Base-by-base conservation (phyloP, 2,329 filamentous ascomycete species). In the Talaromyces sp. region DNA sequence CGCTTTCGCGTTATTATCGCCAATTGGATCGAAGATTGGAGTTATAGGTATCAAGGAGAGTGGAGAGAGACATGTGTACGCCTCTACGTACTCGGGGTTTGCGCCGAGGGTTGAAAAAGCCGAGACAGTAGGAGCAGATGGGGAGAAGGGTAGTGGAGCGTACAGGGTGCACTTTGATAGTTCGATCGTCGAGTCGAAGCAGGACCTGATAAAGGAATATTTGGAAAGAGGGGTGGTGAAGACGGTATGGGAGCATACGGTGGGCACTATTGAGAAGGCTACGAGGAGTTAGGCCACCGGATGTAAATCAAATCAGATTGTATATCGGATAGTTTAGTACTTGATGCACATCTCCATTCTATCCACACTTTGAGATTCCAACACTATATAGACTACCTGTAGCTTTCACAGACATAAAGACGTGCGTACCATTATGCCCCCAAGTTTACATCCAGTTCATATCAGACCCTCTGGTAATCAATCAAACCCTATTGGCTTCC, bases 31-130 rank as follows among this genome's bases (percentile, higher is more conserved):
- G 2, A 48, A 39, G 18, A 60, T 63, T 57, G 62, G 62, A 5
- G 58, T 65, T 37, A 54, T 68, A 11, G 61, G 63, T 1, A n/a
- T 68, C 12, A 21, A 63, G 57, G 67, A 69, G 58, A 65, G 65
- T 52, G 68, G 68, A 6, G 67, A 70, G 57, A 66, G 68, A 46
- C 67, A 68, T 63, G 56, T 67, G 7, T 70, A 67, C 61, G 62
- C 63, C 4, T 64, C 67, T 11, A 70, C 66, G 8, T 64, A 62
- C 16, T 35, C 39, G 12, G 31, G 18, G 5, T 67, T 66, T 64
- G 62, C 67, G 12, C 64, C 62, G 14, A 37, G 31, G 21, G 50
- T 62, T 3, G 37, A 64, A 42, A 44, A 63, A 2, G 64, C 62
- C n/a, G 61, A 60, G 9, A 63, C 65, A 8, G 14, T 60, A 21